Base-by-base conservation (phyloP, 2,329 filamentous ascomycete genomes). In the Pestalotiopsis sp. region DNA sequence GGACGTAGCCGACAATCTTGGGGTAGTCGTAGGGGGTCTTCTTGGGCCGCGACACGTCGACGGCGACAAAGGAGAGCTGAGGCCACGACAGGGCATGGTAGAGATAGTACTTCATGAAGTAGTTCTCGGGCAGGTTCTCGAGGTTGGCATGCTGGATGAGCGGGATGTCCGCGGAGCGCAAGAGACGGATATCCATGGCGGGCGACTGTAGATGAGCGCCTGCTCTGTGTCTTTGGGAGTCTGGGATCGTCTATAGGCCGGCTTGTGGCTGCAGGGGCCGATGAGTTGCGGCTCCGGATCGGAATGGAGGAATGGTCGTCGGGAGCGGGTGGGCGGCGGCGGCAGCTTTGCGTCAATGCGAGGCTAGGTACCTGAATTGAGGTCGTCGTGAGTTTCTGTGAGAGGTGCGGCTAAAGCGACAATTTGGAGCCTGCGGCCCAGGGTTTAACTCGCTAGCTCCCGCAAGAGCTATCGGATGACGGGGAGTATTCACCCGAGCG, bases 41-140 rank as follows among this genome's bases (percentile, higher is more conserved):
- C 75, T 88, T 88, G 41, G 94, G 93, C 45, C 94, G 90, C 23
- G 92, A 93, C 68, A 95, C 91, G 81, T 98, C 95, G 76, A 99
- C 94, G 75, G 96, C 96, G 68, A 99, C 95, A 82, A 95, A 98
- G 82, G 92, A 95, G 73, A 99, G 90, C 83, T 98, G 95, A 60
- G 96, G 96, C 96, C 96, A 99, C 75, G 94, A 97, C 74, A 98
- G 90, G 17, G 95, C 95, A 83, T 99, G 96, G 88, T 99, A 99
- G 78, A 99, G 91, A 86, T 99, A 99, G 88, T 99, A 99, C 88
- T 99, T 99, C 83, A 97, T 93, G 82, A 98, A 98, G 89, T 99
- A 99, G 87, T 99, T 99, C 83, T 99, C 96, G 73, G 96, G 96
- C 66, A 99, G 88, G 85, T 99, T 99, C 81, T 97, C 97, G 80